Conservation (phyloP, 1,139 yeast genomes). For the Taiozyma sp. region DNA sequence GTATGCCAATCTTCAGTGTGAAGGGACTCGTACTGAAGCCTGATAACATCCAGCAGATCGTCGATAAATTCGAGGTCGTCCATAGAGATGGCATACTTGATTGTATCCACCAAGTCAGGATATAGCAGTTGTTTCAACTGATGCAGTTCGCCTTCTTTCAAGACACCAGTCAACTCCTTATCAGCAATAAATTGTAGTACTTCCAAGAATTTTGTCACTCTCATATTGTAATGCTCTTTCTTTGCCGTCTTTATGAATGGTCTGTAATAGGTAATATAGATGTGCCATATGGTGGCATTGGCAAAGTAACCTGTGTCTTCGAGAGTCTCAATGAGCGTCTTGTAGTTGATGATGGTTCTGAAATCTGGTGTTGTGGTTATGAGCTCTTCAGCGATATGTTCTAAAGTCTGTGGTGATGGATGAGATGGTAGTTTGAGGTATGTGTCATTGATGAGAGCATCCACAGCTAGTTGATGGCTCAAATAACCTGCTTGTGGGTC, state of each 20-base stretch:
- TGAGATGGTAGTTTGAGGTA: background rate
- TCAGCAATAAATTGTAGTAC: background rate
- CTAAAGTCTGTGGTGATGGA: background rate
- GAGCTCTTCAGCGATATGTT: background rate
- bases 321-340: background rate
- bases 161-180: background rate
- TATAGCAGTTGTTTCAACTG: background rate
- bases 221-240: background rate
- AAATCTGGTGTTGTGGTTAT: background rate
- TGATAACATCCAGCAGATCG: background rate
- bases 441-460: background rate
- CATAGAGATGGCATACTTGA: background rate
- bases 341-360: conserved; percentile 8
- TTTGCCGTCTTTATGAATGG: background rate
- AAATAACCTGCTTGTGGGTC: background rate
- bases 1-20: conserved; percentile 16
- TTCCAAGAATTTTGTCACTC: background rate
- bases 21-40: background rate
- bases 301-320: background rate
- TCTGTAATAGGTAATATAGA: background rate
- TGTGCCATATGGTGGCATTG: background rate
- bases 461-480: background rate
- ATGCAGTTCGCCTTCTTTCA: background rate
- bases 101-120: conserved; percentile 2
- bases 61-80: background rate